phyloP scores from a whole-genome alignment of 345 rosid species.

The Lepidium africanum region DNA sequence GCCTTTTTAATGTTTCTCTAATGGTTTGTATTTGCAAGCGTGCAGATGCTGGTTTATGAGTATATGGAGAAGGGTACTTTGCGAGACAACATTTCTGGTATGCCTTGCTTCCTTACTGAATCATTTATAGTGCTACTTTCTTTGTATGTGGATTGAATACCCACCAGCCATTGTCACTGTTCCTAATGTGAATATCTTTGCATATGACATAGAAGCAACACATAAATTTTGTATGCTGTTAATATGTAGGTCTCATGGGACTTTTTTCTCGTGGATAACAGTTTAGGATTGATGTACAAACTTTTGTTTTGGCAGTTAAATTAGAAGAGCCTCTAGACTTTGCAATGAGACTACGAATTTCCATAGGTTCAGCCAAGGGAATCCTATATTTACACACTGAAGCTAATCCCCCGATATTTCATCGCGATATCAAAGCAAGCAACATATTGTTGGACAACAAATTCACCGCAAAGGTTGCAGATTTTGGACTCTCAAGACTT shows the following conservation, averaged over 20 bases:
- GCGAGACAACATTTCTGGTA: constrained; percentile 85
- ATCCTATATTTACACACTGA: constrained; percentile 81
- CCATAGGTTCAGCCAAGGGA: constrained; percentile 80
- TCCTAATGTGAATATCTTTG: background rate
- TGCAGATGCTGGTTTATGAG: constrained; percentile 93
- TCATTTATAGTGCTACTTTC: background rate
- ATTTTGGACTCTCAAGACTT: constrained; percentile 88
- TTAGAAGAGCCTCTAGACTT: constrained; percentile 48
- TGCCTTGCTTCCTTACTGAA: constrained; percentile 7
- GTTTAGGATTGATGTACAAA: background rate
- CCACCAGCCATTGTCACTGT: background rate
- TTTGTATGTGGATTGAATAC: background rate
- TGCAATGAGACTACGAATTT: constrained; percentile 57
- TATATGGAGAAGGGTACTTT: constrained; percentile 86
- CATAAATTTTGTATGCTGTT: background rate
- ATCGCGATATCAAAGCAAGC: constrained; percentile 92
- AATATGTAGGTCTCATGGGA: background rate
- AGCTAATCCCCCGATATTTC: constrained; percentile 93
- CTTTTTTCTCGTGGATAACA: background rate
- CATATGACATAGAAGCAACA: background rate
- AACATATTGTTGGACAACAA: constrained; percentile 70
- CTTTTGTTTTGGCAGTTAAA: constrained; percentile 39
- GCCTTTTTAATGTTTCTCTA: background rate
- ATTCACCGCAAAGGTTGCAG: constrained; percentile 87
- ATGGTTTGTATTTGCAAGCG: background rate